Evolutionary conservation across 2,329 filamentous ascomycete species (phyloP).

Genomic region (Pseudogymnoascus sp.): DNA sequence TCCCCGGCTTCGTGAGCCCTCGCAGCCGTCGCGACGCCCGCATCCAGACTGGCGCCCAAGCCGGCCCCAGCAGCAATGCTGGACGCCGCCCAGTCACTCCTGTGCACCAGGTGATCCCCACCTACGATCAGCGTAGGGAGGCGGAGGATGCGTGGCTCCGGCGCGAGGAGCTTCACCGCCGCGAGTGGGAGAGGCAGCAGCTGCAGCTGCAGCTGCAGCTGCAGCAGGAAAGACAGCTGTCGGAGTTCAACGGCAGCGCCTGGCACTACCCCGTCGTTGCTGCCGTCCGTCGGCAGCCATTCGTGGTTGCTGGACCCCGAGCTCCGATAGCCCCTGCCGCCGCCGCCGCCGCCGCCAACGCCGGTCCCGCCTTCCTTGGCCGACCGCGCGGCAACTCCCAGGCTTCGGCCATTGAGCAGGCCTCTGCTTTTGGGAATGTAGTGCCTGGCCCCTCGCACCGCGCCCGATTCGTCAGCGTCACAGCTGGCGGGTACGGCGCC

Average conservation of each 20-base stretch:
- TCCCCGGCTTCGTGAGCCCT: neutral
- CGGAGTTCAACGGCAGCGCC: no score
- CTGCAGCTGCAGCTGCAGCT: neutral
- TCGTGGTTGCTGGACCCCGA: neutral
- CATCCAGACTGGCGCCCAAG: neutral
- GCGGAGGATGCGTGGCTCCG: slow-evolving; percentile 2
- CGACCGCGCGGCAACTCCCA: neutral
- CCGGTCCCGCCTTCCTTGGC: neutral
- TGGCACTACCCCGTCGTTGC: neutral
- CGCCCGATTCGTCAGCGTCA: neutral
- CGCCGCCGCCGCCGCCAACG: neutral
- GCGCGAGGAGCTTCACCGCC: neutral
- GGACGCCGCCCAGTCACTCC: neutral
- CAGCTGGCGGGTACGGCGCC: neutral
- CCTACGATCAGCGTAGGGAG: slow-evolving; percentile 7
- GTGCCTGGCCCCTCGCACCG: neutral
- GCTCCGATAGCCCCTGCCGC: neutral
- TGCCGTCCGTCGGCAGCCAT: neutral
- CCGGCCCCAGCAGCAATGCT: neutral
- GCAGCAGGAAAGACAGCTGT: neutral
- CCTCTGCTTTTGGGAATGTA: slow-evolving; percentile 4
- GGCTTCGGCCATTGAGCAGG: neutral
- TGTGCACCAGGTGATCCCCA: neutral
- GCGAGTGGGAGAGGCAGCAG: neutral
- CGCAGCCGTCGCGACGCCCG: neutral